Percentiles rank a stretch among this genome's conserved stretches.
phyloP scores from a whole-genome alignment of 2,329 filamentous ascomycete species.

The Arthrobotrys musiformis region DNA sequence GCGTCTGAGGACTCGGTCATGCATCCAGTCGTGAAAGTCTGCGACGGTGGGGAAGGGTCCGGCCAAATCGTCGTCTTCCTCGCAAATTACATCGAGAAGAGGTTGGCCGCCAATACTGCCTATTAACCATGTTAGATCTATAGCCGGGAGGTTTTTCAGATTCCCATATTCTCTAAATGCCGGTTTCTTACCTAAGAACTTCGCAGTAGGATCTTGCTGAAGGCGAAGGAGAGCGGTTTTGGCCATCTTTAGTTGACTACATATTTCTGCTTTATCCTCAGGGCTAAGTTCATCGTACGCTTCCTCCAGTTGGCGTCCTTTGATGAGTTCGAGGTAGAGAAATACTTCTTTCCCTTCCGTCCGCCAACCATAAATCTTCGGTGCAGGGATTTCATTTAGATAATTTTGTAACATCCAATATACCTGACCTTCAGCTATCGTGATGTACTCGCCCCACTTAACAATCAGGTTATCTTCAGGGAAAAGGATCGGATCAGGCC shows the following conservation, averaged over 20 bases:
- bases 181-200: constrained; percentile 20
- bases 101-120: constrained; percentile 25
- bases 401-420: constrained; percentile 26
- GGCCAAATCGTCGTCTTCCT: constrained; percentile 1
- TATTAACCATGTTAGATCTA: constrained; percentile 15
- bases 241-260: not conserved
- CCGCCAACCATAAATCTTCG: constrained; percentile 32
- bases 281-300: not conserved
- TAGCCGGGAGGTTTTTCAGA: not conserved
- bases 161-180: not conserved
- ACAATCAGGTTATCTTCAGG: constrained; percentile 12
- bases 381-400: constrained; percentile 24
- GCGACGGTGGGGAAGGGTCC: constrained; percentile 11
- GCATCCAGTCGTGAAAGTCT: constrained; percentile 23
- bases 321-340: constrained; percentile 17
- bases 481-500: constrained; percentile 20
- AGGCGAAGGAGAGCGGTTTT: constrained; percentile 7
- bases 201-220: not conserved
- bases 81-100: constrained; percentile 28
- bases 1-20: not conserved
- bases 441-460: constrained; percentile 32
- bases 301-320: constrained; percentile 15
- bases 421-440: constrained; percentile 29
- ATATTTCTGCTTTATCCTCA: constrained; percentile 13
- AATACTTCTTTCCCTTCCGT: constrained; percentile 26